A percentile compares a stretch with the other conserved stretches of the same genome.
Conservation (phyloP, 2,329 filamentous ascomycete species). For the Epichloe hybrida region DNA sequence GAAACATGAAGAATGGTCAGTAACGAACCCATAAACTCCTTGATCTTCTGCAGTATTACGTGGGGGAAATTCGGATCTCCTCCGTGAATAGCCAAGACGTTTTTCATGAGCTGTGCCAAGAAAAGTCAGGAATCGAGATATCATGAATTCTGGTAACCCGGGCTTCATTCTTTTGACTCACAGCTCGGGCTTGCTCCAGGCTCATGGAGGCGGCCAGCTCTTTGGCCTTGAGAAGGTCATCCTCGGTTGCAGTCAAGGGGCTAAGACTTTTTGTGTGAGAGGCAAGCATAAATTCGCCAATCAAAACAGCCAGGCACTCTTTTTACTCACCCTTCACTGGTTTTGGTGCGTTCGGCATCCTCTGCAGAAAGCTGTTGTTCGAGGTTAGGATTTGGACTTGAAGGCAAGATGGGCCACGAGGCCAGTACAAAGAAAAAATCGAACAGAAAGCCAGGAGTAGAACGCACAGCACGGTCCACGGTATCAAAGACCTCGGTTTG, state of each 20-base stretch:
- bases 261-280: not conserved
- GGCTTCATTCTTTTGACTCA: slow-evolving; percentile 6
- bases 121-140: not conserved
- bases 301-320: not conserved
- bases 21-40: slow-evolving; percentile 21
- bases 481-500: not conserved
- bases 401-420: too few species aligned
- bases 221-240: slow-evolving; percentile 31
- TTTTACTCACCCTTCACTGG: slow-evolving; percentile 1
- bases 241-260: slow-evolving; percentile 26
- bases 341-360: not conserved
- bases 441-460: not conserved
- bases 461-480: not conserved
- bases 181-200: slow-evolving; percentile 25
- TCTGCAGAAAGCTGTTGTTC: not conserved
- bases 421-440: too few species aligned
- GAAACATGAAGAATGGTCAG: too few species aligned
- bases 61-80: slow-evolving; percentile 30
- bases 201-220: slow-evolving; percentile 27
- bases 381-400: not conserved
- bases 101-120: slow-evolving; percentile 18
- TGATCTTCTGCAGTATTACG: slow-evolving; percentile 21
- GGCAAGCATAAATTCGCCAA: not conserved
- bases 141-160: not conserved
- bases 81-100: slow-evolving; percentile 24